Evolutionary conservation across 1,284 basidiomycete genomes (phyloP), one percentile per base, ranked within the genome.

Genomic region (Leccinum pachyderme): DNA sequence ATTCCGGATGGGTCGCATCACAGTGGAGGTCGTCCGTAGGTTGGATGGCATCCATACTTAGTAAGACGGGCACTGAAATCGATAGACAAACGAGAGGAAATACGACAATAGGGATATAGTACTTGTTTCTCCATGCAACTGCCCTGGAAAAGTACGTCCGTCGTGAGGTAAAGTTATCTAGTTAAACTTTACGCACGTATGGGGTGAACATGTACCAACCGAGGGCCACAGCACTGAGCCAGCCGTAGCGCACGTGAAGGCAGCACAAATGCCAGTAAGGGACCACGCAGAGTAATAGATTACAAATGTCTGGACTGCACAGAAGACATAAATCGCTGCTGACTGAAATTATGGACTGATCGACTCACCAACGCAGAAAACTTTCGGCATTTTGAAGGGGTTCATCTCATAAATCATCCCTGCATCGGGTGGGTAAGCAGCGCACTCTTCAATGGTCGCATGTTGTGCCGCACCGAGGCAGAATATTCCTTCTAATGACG

Each of bases 341-440:
- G 22, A 18, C 13, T 22, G 15, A 41, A 28, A 44, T 11, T 7
- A 44, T n/a, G 43, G 46, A 32, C 18, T 22, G 22, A 31, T 11
- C 12, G 7, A 60, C 77, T 57, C 61, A 84, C 83, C 74, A 46
- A 79, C 67, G 61, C 85, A 87, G 59, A 87, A 87, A 13, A 65
- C 62, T 47, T 62, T 67, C 7, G 84, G 81, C 82, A 87, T 87
- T 28, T 60, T 64, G 47, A 72, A 72, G 1, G 85, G 81, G 58
- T 83, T 71, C 83, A 87, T 85, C 49, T 69, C 69, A 77, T 83
- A 86, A 22, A 83, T 75, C 66, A 87, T 77, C 8, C 85, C 86
- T 87, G 32, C 18, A 32, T 5, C 29, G 50, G n/a, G 12, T 13
- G 32, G 27, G 44, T 69, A 4, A 68, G 51, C 22, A 15, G 48